A percentile compares a stretch with the other conserved stretches of the same genome.
Conservation (phyloP, 1,284 basidiomycete genomes). For the Ceratobasidium sp. region DNA sequence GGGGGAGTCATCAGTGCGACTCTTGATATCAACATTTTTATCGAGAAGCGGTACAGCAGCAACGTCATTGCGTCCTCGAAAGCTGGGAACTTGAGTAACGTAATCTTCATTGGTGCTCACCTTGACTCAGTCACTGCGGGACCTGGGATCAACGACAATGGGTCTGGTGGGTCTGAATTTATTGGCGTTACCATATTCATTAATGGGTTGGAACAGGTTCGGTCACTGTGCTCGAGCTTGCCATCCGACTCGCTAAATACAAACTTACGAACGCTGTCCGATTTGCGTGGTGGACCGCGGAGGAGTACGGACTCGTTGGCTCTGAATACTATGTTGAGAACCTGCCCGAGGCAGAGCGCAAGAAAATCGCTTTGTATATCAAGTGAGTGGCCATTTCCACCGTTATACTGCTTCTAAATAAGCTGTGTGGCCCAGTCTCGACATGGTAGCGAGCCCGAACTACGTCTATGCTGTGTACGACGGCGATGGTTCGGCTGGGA, state of each 20-base stretch:
- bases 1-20: conserved; percentile 16
- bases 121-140: conserved; percentile 38
- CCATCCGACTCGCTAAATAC: conserved; percentile 37
- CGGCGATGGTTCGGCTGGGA: conserved; percentile 41
- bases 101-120: conserved; percentile 30
- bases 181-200: not conserved
- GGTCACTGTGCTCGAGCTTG: conserved; percentile 29
- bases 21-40: conserved; percentile 6
- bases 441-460: conserved; percentile 44
- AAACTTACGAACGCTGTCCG: conserved; percentile 39
- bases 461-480: conserved; percentile 40
- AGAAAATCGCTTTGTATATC: conserved; percentile 41
- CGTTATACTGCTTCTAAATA: not conserved
- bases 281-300: conserved; percentile 43
- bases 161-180: conserved; percentile 29
- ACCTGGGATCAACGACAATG: conserved; percentile 37
- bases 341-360: conserved; percentile 34
- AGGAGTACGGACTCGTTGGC: conserved; percentile 34
- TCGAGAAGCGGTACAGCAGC: conserved; percentile 25
- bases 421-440: not conserved
- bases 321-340: conserved; percentile 34
- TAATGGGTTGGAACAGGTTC: conserved; percentile 7
- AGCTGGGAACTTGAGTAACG: conserved; percentile 31
- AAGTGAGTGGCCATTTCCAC: conserved; percentile 2
- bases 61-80: conserved; percentile 39